These are phyloP conservation scores for Aspergillus bridgeri DNA, from an alignment of 495 filamentous ascomycete genomes.

Conservation along the genomic window DNA sequence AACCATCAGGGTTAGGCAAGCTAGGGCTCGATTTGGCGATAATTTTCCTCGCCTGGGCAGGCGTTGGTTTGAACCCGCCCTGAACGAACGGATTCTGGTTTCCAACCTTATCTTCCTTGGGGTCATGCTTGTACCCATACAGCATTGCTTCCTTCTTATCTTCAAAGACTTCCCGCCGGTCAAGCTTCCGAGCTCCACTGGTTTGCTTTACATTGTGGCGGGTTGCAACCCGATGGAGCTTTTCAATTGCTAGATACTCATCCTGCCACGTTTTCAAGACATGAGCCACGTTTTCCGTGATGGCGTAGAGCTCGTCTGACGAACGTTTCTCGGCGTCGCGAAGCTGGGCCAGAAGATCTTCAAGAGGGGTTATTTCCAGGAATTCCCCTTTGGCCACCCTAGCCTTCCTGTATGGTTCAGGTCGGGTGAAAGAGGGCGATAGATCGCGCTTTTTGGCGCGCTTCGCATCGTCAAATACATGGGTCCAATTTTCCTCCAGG, in stretches of 20 bases:
- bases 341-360: constrained; percentile 34
- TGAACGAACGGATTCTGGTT: constrained; percentile 41
- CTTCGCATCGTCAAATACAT: constrained; percentile 32
- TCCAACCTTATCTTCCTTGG: constrained; percentile 24
- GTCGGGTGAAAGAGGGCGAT: constrained; percentile 46
- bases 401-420: constrained; percentile 35
- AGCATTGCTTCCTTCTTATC: constrained; percentile 44
- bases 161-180: constrained; percentile 26
- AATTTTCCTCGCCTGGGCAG: constrained; percentile 41
- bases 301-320: constrained; percentile 49
- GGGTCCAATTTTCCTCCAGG: constrained; percentile 30
- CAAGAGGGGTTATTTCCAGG: constrained; percentile 39
- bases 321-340: constrained; percentile 34
- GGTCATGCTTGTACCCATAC: constrained; percentile 41
- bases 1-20: constrained; percentile 41
- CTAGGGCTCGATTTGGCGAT: constrained; percentile 28
- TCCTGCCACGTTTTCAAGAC: constrained; percentile 59
- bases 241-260: constrained; percentile 60
- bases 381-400: constrained; percentile 38
- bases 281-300: constrained; percentile 49
- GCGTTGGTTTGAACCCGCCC: constrained; percentile 44
- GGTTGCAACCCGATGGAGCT: constrained; percentile 49
- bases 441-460: constrained; percentile 40
- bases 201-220: constrained; percentile 28
- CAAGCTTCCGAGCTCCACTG: constrained; percentile 23